phyloP scores from a whole-genome alignment of 352 stramenopile genomes.

The Phytophthora palmivora region DNA sequence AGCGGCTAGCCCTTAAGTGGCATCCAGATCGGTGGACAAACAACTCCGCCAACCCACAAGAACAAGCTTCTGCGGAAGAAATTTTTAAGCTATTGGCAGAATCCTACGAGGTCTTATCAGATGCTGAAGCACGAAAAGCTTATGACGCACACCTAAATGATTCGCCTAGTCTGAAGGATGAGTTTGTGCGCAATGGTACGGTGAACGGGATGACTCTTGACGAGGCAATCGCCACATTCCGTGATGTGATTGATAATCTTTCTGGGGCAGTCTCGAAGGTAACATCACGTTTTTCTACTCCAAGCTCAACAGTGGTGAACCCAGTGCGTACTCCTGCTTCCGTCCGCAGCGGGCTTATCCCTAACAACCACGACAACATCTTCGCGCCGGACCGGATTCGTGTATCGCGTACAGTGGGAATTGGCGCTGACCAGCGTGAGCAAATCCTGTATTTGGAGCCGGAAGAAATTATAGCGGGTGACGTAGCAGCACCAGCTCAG shows the following conservation, averaged over 20 bases:
- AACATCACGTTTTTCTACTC: slow-evolving; percentile 66
- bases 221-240: slow-evolving; percentile 83
- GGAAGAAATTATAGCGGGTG: slow-evolving; percentile 73
- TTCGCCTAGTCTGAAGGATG: slow-evolving; percentile 61
- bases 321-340: slow-evolving; percentile 42
- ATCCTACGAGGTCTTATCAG: slow-evolving; percentile 84
- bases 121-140: slow-evolving; percentile 56
- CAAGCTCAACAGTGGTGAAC: slow-evolving; percentile 77
- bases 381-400: slow-evolving; percentile 79
- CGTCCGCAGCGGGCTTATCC: slow-evolving; percentile 50
- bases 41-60: slow-evolving; percentile 45
- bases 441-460: slow-evolving; percentile 81
- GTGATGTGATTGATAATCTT: slow-evolving; percentile 74
- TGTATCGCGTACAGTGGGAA: slow-evolving; percentile 62
- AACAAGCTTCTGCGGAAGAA: slow-evolving; percentile 74
- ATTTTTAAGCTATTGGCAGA: slow-evolving; percentile 88
- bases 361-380: slow-evolving; percentile 89
- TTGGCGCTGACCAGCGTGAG: slow-evolving; percentile 67
- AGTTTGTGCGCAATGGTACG: slow-evolving; percentile 81
- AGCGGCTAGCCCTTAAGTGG: slow-evolving; percentile 83
- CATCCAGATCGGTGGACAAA: slow-evolving; percentile 85
- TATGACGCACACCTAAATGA: slow-evolving; percentile 74
- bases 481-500: slow-evolving; percentile 49
- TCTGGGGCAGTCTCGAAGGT: slow-evolving; percentile 65
- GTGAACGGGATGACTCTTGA: slow-evolving; percentile 87